Percentiles rank a stretch among this genome's conserved stretches.
These are phyloP conservation scores for Aspergillus flavus DNA, from an alignment of 2,329 filamentous ascomycete genomes.

Conservation along the genomic window DNA sequence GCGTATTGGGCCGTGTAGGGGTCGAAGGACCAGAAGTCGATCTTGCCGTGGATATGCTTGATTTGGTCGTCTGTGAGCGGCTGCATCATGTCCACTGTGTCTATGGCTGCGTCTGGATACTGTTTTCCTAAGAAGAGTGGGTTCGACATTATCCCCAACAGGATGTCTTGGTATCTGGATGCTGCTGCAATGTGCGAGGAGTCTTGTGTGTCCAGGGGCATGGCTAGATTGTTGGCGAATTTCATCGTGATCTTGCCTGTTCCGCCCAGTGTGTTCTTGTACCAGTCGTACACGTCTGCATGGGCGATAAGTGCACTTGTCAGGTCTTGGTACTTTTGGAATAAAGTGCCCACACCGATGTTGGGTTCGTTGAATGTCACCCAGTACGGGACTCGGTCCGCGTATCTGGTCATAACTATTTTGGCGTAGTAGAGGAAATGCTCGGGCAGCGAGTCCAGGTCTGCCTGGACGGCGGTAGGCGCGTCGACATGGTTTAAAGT, in stretches of 20 bases:
- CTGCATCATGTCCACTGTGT: slow-evolving; percentile 47
- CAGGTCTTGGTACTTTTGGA: not conserved
- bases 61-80: slow-evolving; percentile 54
- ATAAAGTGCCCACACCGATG: not conserved
- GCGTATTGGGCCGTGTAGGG: slow-evolving; percentile 61
- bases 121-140: slow-evolving; percentile 50
- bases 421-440: slow-evolving; percentile 72
- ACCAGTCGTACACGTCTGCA: slow-evolving; percentile 1
- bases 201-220: not conserved
- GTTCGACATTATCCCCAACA: slow-evolving; percentile 46
- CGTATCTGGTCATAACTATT: slow-evolving; percentile 38
- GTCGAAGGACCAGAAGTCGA: slow-evolving; percentile 61
- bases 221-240: slow-evolving; percentile 2
- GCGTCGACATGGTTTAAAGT: slow-evolving; percentile 85
- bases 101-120: slow-evolving; percentile 47
- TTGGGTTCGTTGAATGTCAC: slow-evolving; percentile 80
- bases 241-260: not conserved
- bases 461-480: slow-evolving; percentile 71
- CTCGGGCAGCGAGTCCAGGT: slow-evolving; percentile 77
- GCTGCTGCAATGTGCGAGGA: not conserved
- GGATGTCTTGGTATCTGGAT: slow-evolving; percentile 1
- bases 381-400: slow-evolving; percentile 76
- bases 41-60: slow-evolving; percentile 52
- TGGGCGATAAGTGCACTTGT: not conserved
- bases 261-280: not conserved